These are phyloP conservation scores for Tetrahymena malaccensis DNA, from an alignment of 73 alveolate genomes.

Conservation along the genomic window DNA sequence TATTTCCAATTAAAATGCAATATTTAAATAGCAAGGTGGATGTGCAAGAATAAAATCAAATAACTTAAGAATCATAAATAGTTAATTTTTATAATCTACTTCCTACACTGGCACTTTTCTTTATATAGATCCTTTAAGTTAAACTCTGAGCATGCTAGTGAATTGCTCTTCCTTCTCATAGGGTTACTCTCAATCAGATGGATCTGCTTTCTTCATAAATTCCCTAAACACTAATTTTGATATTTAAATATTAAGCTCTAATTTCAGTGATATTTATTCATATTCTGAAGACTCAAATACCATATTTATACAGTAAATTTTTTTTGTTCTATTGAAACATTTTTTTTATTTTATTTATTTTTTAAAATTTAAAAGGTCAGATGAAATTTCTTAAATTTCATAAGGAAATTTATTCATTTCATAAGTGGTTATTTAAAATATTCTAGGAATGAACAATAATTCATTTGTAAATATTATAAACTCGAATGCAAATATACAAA, in stretches of 20 bases:
- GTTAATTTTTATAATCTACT: not conserved
- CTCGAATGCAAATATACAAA: no score
- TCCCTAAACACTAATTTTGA: not conserved
- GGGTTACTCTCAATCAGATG: not conserved
- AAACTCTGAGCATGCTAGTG: not conserved
- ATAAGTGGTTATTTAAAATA: no score
- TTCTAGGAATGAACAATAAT: not conserved
- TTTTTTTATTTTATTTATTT: no score
- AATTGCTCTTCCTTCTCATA: not conserved
- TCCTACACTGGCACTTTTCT: not conserved
- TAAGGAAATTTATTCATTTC: no score
- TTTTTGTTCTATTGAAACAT: not conserved
- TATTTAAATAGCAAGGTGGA: not conserved
- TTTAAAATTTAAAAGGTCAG: no score
- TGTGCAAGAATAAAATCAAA: not conserved
- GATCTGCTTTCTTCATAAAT: not conserved
- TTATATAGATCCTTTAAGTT: not conserved
- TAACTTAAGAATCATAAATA: no score
- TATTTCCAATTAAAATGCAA: not conserved
- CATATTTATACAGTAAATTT: not conserved
- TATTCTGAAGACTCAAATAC: not conserved
- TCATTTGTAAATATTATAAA: not conserved
- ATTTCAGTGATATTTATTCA: not conserved
- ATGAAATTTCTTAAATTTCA: no score
- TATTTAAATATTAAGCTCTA: no score